Evolutionary conservation across 176 grass and related monocot genomes (phyloP), one percentile per base, ranked within the genome.

Genomic region (Panicum miliaceum): DNA sequence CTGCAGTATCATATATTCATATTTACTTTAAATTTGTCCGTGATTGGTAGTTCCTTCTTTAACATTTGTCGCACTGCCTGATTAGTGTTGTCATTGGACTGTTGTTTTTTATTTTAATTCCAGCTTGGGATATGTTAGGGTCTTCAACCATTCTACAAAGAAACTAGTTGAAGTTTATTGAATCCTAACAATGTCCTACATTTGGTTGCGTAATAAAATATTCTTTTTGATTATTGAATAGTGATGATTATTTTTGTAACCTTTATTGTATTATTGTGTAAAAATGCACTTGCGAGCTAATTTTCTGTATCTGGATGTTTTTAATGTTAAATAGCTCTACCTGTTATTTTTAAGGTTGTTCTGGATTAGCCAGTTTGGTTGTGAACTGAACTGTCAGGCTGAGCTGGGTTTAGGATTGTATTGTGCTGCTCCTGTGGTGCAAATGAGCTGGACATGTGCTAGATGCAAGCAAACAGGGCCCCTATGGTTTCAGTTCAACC

Each of bases 111-210:
- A 78, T 80, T 64, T 22, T 29, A 60, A 62, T 40, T 69, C 15
- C 51, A 77, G 71, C 46, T 77, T 61, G 14, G 27, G 13, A 37
- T 37, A 50, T 48, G 18, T 47, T 78, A 64, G 35, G 35, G 14
- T 27, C 27, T 73, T 27, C 7, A 47, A 79, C 42, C 77, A 15
- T 61, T 75, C 26, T 7, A 27, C 20, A 22, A 4, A 36, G 27
- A 66, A 84, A 47, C 40, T 80, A 60, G 48, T 70, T 84, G 46
- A 46, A 54, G 79, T 72, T 83, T 20, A 46, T 71, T 73, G 32
- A 47, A 56, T 66, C 47, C 27, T 67, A 37, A 26, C 29, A 60
- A n/a, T 84, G 58, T 40, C 15, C 11, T 66, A 8, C 12, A 78
- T 72, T 64, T 83, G 13, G 45, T 47, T 79, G 58, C 23, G 26